Base-by-base conservation (phyloP, 345 rosid genomes). In the Euphorbia pulcherrima region DNA sequence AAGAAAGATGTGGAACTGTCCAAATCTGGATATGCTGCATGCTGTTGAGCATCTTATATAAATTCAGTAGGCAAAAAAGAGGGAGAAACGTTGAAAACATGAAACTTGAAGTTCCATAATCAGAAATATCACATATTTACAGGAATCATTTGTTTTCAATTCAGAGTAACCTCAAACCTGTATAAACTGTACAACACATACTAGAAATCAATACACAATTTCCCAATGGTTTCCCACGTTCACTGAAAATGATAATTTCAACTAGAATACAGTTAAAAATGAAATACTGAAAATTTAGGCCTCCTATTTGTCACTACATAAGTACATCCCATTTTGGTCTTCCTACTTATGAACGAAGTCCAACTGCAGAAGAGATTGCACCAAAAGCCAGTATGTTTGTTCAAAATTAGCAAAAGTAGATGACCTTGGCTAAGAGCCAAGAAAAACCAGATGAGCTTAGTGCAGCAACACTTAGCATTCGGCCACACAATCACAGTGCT, bases 1-100 rank as follows among this genome's bases (percentile, higher is more conserved):
- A 89, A 91, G 89, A 94, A 92, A 23, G 97, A 87, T 72, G 97
- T 84, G 53, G 82, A 82, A 69, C 79, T 76, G 81, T 94, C 99
- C 73, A 92, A 75, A 79, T 87, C 83, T 52, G 67, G 76, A 67
- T 73, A 73, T 60, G 76, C 76, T 8, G 76, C 76, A 52, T 73
- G 71, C 76, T 73, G 72, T 53, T 62, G 28, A 60, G 53, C 60
- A 67, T 18, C 71, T 67, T 18, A 58, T 20, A 67, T 2, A 66
- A 75, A 88, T 85, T 72, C 90, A 79, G 90, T 77, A 80, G 90
- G 92, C 85, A 67, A 39, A 41, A 27, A 8, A 48, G 13, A 44
- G 17, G 46, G 35, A 33, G 5, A 30, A 11, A 14, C 30, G 27
- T 27, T 12, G 57, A 12, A 64, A 62, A 62, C 8, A 35, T n/a